Percentiles rank a stretch among this genome's conserved stretches.
phyloP scores from a whole-genome alignment of 495 filamentous ascomycete species.

The Diplogelasinospora grovesii region DNA sequence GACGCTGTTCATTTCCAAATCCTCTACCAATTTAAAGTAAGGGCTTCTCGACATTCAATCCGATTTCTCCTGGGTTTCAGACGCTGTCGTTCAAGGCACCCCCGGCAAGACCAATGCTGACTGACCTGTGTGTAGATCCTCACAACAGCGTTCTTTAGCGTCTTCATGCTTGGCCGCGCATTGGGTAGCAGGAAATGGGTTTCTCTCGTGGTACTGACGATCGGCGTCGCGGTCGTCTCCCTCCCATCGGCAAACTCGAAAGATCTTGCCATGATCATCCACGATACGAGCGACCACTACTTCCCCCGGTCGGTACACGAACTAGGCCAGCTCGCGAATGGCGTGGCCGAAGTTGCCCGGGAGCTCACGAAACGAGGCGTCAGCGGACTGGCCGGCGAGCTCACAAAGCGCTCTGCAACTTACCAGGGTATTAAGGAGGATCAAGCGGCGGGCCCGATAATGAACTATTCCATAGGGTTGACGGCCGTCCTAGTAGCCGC shows the following conservation, averaged over 20 bases:
- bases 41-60: not conserved
- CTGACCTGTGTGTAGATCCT: slow-evolving; percentile 49
- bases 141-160: slow-evolving; percentile 82
- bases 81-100: no score
- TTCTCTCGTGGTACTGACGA: slow-evolving; percentile 68
- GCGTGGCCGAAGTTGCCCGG: slow-evolving; percentile 37
- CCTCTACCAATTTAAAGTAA: slow-evolving; percentile 76
- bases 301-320: slow-evolving; percentile 68
- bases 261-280: slow-evolving; percentile 39
- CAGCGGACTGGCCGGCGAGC: slow-evolving; percentile 35
- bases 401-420: slow-evolving; percentile 78
- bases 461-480: slow-evolving; percentile 75
- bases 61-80: no score
- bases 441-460: slow-evolving; percentile 52
- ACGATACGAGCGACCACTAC: slow-evolving; percentile 54
- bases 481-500: slow-evolving; percentile 69
- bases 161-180: slow-evolving; percentile 63
- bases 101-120: not conserved
- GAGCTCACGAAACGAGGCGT: slow-evolving; percentile 44
- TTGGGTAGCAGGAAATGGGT: slow-evolving; percentile 70
- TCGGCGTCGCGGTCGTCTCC: slow-evolving; percentile 83
- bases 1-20: slow-evolving; percentile 90
- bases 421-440: slow-evolving; percentile 92
- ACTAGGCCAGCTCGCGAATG: slow-evolving; percentile 42
- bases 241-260: slow-evolving; percentile 53